phyloP scores from a whole-genome alignment of 1,139 yeast species.

The Schwanniomyces etchellsii region DNA sequence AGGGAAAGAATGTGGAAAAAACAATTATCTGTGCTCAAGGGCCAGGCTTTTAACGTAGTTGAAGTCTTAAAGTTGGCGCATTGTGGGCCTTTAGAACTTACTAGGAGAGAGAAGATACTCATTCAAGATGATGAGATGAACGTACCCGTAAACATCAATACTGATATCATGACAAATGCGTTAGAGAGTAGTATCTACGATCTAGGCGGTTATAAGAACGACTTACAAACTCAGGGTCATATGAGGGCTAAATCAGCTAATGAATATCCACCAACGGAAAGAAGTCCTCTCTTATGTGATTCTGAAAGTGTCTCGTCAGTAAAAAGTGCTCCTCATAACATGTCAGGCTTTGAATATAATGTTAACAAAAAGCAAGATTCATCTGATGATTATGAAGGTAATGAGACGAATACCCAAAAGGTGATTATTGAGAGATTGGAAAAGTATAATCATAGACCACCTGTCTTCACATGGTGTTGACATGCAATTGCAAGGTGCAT shows the following conservation, averaged over 20 bases:
- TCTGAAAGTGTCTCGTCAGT: conserved; percentile 2
- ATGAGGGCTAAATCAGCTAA: neutral
- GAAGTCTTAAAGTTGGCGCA: conserved; percentile 53
- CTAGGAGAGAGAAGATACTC: conserved; percentile 50
- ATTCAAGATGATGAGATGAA: conserved; percentile 61
- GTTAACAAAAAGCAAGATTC: conserved; percentile 6
- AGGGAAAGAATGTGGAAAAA: conserved; percentile 61
- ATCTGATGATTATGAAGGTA: conserved; percentile 10
- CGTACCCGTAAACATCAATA: conserved; percentile 34
- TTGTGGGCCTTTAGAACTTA: conserved; percentile 67
- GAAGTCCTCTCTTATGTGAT: conserved; percentile 4
- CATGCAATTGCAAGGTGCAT: conserved; percentile 38
- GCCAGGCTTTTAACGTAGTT: conserved; percentile 74
- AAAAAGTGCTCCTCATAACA: conserved; percentile 4
- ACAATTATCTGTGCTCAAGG: conserved; percentile 69
- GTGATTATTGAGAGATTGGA: conserved; percentile 63
- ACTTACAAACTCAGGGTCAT: neutral
- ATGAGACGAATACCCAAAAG: conserved; percentile 22
- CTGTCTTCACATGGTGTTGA: conserved; percentile 69
- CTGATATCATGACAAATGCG: conserved; percentile 11
- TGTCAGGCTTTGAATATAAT: conserved; percentile 21
- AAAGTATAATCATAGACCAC: conserved; percentile 51
- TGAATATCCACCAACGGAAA: conserved; percentile 2
- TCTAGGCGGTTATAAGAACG: conserved; percentile 3
- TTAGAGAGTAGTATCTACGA: conserved; percentile 18